Base-by-base conservation (phyloP, 1,284 basidiomycete species). In the Boletus semigastroideus region DNA sequence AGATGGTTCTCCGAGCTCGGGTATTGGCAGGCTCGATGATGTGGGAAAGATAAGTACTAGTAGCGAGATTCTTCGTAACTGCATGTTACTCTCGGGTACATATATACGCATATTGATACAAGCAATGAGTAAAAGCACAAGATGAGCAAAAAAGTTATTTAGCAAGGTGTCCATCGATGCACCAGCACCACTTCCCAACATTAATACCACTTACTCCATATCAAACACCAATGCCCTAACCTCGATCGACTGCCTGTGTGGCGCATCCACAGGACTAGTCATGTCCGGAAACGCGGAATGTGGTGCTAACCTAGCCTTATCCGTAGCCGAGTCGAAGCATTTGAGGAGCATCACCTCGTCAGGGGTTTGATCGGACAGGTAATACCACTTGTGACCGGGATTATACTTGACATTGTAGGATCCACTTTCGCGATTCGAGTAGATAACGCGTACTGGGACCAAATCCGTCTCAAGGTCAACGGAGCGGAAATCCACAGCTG, bases 261-360 rank as follows among this genome's bases (percentile, higher is more conserved):
- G 73, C 7, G 73, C 74, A 31, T 70, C 70, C 52, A 51, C 55
- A 7, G 74, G 70, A 30, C 70, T 72, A 10, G 64, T 63, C 22
- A 60, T 52, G 55, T 78, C 76, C 31, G 59, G 34, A 61, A 78
- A 78, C 6, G 76, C 75, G 1, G 71, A 71, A 47, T 79, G 76
- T 12, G 75, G 76, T 5, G 76, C 74, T 46, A 77, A 59, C 36
- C 68, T 58, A n/a, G 74, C 75, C 48, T 63, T 62, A 51, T 66
- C 63, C 38, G 53, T 61, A 51, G 72, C 69, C 31, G 72, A 74
- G 53, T 75, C 75, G 53, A 68, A 75, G 58, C 74, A 76, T 69
- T 78, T 78, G 63, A 80, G 71, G 47, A 79, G 59, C 20, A 69
- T 70, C 28, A 76, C 72, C 62, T 80, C 76, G n/a, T 76, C 72